Percentiles rank a stretch among this genome's conserved stretches.
Evolutionary conservation across 495 filamentous ascomycete genomes (phyloP).

Genomic region (Penicillium salamii): DNA sequence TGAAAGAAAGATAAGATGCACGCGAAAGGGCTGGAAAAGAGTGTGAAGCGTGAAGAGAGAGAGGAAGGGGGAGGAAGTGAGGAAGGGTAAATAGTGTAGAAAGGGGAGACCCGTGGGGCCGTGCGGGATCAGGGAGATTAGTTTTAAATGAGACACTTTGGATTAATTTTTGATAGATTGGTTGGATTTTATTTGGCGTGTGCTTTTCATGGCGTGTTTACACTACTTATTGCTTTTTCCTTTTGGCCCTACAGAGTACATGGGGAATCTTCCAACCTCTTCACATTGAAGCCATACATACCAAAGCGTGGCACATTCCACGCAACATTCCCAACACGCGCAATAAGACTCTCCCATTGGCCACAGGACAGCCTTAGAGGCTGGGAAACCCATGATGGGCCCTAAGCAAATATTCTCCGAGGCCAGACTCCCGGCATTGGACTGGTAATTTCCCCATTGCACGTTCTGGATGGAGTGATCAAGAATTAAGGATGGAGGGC

Average conservation of each 20-base stretch:
- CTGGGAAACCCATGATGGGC: slow-evolving; percentile 13
- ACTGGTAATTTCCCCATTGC: not conserved
- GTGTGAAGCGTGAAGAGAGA: slow-evolving; percentile 16
- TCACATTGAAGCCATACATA: slow-evolving; percentile 17
- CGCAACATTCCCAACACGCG: slow-evolving; percentile 26
- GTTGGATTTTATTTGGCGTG: not conserved
- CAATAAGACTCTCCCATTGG: slow-evolving; percentile 11
- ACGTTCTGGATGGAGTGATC: not conserved
- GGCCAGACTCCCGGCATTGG: not conserved
- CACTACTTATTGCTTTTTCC: slow-evolving; percentile 17
- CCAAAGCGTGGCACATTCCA: slow-evolving; percentile 23
- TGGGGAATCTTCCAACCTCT: slow-evolving; percentile 19
- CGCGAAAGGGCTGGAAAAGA: slow-evolving; percentile 17
- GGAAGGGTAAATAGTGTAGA: slow-evolving; percentile 26
- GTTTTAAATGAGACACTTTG: not conserved
- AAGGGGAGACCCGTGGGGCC: slow-evolving; percentile 18
- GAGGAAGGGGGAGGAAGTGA: slow-evolving; percentile 18
- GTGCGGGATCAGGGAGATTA: slow-evolving; percentile 16
- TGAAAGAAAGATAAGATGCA: slow-evolving; percentile 24
- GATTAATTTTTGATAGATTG: not conserved
- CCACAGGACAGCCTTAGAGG: not conserved
- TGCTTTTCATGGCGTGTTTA: not conserved
- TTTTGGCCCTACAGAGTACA: not conserved
- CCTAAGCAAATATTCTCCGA: slow-evolving; percentile 16
- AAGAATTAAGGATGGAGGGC: not conserved